A percentile compares a stretch with the other conserved stretches of the same genome.
Conservation (phyloP, 768 basidiomycete species). For the Gautieria morchelliformis region DNA sequence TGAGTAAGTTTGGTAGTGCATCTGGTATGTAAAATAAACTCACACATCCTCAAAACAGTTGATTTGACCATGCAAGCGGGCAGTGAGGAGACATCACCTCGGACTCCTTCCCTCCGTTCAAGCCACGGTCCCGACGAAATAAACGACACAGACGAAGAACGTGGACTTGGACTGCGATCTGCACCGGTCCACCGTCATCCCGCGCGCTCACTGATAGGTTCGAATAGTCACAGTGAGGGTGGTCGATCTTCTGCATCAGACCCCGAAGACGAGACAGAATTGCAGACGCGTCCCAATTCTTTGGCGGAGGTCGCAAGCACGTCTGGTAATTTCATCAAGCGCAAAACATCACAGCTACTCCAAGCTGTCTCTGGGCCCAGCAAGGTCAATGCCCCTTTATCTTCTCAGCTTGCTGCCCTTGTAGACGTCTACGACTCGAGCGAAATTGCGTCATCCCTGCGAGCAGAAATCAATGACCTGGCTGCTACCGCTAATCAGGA, state of each 20-base stretch:
- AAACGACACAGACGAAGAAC: constrained; percentile 59
- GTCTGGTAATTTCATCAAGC: constrained; percentile 39
- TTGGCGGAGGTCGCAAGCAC: constrained; percentile 32
- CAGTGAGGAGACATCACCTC: constrained; percentile 27
- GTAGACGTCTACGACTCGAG: constrained; percentile 65
- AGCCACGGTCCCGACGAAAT: constrained; percentile 18
- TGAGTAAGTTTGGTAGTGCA: constrained; percentile 56
- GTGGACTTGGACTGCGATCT: constrained; percentile 30
- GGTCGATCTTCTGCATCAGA: constrained; percentile 21
- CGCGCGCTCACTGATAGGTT: constrained; percentile 1
- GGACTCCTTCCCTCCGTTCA: constrained; percentile 14
- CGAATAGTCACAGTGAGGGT: constrained; percentile 2
- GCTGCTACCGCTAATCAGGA: neutral
- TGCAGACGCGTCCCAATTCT: constrained; percentile 37
- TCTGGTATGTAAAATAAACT: neutral
- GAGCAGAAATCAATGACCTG: constrained; percentile 32
- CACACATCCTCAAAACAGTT: constrained; percentile 16
- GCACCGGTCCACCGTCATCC: constrained; percentile 11
- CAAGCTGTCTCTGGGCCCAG: constrained; percentile 40
- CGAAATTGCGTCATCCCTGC: constrained; percentile 51
- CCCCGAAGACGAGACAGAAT: constrained; percentile 40
- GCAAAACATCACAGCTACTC: constrained; percentile 66
- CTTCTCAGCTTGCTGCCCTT: constrained; percentile 59
- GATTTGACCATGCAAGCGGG: constrained; percentile 36
- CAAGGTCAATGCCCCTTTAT: constrained; percentile 27